A percentile compares a stretch with the other conserved stretches of the same genome.
Evolutionary conservation across 805 yeast species (phyloP).

Genomic region (Diddensiella transvaalensis): DNA sequence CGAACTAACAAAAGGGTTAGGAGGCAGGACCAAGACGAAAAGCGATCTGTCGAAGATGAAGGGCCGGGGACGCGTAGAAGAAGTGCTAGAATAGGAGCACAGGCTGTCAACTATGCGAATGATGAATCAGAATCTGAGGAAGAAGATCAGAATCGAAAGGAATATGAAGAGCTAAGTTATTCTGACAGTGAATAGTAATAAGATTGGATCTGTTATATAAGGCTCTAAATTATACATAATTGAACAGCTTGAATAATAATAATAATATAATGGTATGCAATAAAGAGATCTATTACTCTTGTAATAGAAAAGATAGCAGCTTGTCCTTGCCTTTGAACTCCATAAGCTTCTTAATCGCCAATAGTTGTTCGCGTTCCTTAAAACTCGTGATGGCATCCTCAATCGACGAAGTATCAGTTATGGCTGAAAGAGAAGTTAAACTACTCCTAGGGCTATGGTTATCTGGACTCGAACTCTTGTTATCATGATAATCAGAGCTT

Average conservation of each 20-base stretch:
- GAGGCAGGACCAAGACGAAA: too few species aligned
- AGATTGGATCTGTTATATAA: too few species aligned
- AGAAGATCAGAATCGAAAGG: too few species aligned
- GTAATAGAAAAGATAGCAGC: conserved; percentile 51
- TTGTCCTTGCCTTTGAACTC: conserved; percentile 66
- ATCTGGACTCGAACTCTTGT: conserved; percentile 1
- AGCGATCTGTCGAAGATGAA: background rate
- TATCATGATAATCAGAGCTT: background rate
- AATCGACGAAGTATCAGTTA: conserved; percentile 4
- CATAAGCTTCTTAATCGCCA: conserved; percentile 57
- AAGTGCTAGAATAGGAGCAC: background rate
- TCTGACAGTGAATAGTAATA: too few species aligned
- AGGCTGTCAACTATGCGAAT: too few species aligned
- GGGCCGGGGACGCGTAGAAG: conserved; percentile 1
- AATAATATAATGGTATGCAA: too few species aligned
- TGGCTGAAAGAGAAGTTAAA: background rate
- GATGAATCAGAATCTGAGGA: too few species aligned
- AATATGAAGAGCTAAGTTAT: too few species aligned
- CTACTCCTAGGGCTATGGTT: conserved; percentile 4
- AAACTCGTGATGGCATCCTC: conserved; percentile 27
- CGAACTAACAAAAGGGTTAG: too few species aligned
- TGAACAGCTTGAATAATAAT: background rate
- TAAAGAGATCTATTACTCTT: too few species aligned
- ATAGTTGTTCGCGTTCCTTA: conserved; percentile 49
- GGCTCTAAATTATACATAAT: too few species aligned